A percentile compares a stretch with the other conserved stretches of the same genome.
These are phyloP conservation scores for Gaeumannomyces tritici DNA, from an alignment of 2,329 filamentous ascomycete species.

Conservation along the genomic window DNA sequence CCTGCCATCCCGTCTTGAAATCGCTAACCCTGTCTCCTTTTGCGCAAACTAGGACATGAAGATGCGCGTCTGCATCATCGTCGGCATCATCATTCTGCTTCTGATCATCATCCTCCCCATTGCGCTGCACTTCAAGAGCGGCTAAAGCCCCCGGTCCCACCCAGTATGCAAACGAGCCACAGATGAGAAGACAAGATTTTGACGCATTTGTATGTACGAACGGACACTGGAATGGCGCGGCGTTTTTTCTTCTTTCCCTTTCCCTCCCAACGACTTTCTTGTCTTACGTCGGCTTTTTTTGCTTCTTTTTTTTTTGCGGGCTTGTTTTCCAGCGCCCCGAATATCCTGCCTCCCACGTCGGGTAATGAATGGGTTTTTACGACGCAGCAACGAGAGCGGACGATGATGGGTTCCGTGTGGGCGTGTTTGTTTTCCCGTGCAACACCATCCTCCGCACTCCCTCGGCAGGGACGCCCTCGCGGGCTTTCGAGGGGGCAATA, in stretches of 20 bases:
- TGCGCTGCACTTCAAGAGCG: conserved; percentile 1
- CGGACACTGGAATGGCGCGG: background rate
- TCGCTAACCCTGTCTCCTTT: background rate
- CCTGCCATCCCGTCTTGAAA: too few relatives aligned
- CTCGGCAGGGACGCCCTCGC: background rate
- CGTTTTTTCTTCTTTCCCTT: background rate
- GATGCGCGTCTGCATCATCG: conserved; percentile 95
- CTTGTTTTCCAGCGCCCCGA: background rate
- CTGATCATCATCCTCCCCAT: conserved; percentile 84
- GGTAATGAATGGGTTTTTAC: conserved; percentile 1
- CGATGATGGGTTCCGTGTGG: too few relatives aligned
- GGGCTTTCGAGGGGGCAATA: background rate
- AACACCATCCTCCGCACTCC: background rate
- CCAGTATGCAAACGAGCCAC: background rate
- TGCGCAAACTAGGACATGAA: conserved; percentile 65
- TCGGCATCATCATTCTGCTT: conserved; percentile 83
- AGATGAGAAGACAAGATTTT: background rate
- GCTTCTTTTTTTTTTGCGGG: background rate
- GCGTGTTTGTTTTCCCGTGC: too few relatives aligned
- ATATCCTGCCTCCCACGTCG: background rate
- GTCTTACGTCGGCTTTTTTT: background rate
- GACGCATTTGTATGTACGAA: conserved; percentile 5
- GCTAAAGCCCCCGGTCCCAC: too few relatives aligned
- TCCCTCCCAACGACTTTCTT: background rate
- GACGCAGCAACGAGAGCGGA: background rate